Percentiles rank a stretch among this genome's conserved stretches.
These are phyloP conservation scores for Fagopyrum tataricum DNA, from an alignment of 148 eudicot species.

Conservation along the genomic window DNA sequence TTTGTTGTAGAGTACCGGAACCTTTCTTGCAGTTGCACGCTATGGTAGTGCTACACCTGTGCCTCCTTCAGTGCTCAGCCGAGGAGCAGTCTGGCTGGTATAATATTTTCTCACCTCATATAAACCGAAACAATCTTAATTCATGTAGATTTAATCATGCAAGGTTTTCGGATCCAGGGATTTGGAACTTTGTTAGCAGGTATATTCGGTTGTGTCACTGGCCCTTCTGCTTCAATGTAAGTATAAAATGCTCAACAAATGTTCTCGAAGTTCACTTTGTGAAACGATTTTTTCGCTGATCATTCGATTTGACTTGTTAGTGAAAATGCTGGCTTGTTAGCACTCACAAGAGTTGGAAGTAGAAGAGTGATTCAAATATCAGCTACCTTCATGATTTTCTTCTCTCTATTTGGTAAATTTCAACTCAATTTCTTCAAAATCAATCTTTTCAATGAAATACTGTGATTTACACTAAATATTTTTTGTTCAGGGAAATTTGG, in stretches of 20 bases:
- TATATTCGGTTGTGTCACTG: slow-evolving; percentile 47
- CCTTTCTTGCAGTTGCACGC: slow-evolving; percentile 65
- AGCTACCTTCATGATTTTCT: slow-evolving; percentile 56
- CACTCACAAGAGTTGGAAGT: slow-evolving; percentile 70
- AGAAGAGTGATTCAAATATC: slow-evolving; percentile 68
- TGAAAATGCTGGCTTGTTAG: slow-evolving; percentile 77
- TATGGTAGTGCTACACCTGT: slow-evolving; percentile 90
- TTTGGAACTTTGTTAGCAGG: slow-evolving; percentile 50
- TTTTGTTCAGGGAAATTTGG: slow-evolving; percentile 55
- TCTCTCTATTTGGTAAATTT: slow-evolving; percentile 62
- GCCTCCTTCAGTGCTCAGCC: slow-evolving; percentile 70
- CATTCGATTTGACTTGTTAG: slow-evolving; percentile 21
- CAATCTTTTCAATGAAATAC: background rate
- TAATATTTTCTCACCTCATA: background rate
- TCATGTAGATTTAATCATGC: background rate
- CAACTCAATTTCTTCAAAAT: background rate
- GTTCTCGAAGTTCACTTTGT: background rate
- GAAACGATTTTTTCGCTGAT: background rate
- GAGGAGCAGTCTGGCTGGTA: slow-evolving; percentile 79
- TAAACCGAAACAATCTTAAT: background rate
- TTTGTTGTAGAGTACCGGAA: slow-evolving; percentile 53
- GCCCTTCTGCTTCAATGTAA: slow-evolving; percentile 70
- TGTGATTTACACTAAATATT: background rate
- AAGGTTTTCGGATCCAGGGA: slow-evolving; percentile 34
- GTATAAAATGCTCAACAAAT: slow-evolving; percentile 4